phyloP scores from a whole-genome alignment of 495 filamentous ascomycete species.

The Podospora sp. region DNA sequence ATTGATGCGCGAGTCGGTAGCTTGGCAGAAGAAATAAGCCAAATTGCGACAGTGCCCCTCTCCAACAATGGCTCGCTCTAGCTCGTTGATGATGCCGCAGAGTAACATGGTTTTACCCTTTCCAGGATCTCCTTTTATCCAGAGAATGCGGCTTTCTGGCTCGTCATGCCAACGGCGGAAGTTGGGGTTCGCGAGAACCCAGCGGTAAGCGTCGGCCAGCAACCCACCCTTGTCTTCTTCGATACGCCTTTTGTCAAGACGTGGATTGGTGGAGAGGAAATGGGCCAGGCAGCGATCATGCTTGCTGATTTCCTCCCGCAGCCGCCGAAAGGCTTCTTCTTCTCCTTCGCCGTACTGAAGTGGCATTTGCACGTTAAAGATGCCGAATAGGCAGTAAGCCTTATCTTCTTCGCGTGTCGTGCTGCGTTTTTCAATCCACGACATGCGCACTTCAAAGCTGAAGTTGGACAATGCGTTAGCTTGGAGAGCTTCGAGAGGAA shows the following conservation, averaged over 20 bases:
- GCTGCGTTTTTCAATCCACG: no score
- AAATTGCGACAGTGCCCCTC: no score
- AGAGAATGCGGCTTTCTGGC: neutral
- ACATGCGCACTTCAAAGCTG: no score
- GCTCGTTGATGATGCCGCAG: neutral
- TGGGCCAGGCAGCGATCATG: neutral
- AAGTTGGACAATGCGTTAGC: no score
- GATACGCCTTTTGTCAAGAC: neutral
- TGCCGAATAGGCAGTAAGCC: no score
- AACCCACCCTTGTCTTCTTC: neutral
- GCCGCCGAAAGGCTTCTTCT: no score
- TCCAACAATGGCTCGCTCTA: neutral
- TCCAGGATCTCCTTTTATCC: neutral
- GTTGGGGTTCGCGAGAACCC: neutral
- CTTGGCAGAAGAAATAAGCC: neutral
- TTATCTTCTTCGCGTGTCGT: no score
- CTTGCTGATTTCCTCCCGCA: neutral
- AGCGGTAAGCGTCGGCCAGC: neutral
- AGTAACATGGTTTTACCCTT: neutral
- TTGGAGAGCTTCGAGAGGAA: no score
- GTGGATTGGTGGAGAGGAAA: neutral
- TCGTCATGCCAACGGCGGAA: neutral
- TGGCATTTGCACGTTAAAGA: no score
- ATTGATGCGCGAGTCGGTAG: neutral
- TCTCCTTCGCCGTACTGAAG: no score